Percentiles rank a stretch among this genome's conserved stretches.
phyloP scores from a whole-genome alignment of 2,329 filamentous ascomycete genomes.

The Alternaria ventricosa region DNA sequence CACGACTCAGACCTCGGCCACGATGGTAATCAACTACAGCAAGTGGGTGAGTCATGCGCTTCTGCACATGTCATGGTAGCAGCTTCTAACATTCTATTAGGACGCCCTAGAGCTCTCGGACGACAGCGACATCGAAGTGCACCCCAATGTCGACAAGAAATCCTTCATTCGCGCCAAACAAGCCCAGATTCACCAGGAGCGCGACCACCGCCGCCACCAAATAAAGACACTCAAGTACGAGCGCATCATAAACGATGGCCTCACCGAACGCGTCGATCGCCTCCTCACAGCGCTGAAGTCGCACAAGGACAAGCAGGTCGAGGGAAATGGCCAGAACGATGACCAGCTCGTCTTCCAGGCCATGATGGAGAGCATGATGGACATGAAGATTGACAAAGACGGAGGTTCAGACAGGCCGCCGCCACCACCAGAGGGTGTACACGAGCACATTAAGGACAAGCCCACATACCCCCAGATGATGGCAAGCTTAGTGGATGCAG shows the following conservation, averaged over 20 bases:
- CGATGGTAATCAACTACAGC: constrained; percentile 71
- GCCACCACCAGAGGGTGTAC: constrained; percentile 79
- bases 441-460: constrained; percentile 74
- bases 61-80: neutral
- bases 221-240: constrained; percentile 94
- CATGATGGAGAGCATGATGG: constrained; percentile 79
- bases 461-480: constrained; percentile 97
- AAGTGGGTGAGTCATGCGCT: constrained; percentile 65
- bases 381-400: constrained; percentile 58
- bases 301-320: constrained; percentile 63
- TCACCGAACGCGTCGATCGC: constrained; percentile 81
- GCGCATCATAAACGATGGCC: constrained; percentile 87
- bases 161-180: constrained; percentile 99
- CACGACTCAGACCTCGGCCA: constrained; percentile 7
- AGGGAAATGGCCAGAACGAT: constrained; percentile 56
- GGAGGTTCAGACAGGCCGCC: constrained; percentile 63
- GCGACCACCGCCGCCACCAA: constrained; percentile 81
- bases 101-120: constrained; percentile 95
- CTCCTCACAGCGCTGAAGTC: constrained; percentile 77
- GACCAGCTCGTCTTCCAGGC: constrained; percentile 85
- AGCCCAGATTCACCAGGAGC: constrained; percentile 92
- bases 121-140: constrained; percentile 97
- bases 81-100: constrained; percentile 50
- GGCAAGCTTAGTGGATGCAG: constrained; percentile 91
- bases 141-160: constrained; percentile 97